Percentiles rank a stretch among this genome's conserved stretches.
phyloP scores from a whole-genome alignment of 352 stramenopile genomes.

The Globisporangium cystogenes region DNA sequence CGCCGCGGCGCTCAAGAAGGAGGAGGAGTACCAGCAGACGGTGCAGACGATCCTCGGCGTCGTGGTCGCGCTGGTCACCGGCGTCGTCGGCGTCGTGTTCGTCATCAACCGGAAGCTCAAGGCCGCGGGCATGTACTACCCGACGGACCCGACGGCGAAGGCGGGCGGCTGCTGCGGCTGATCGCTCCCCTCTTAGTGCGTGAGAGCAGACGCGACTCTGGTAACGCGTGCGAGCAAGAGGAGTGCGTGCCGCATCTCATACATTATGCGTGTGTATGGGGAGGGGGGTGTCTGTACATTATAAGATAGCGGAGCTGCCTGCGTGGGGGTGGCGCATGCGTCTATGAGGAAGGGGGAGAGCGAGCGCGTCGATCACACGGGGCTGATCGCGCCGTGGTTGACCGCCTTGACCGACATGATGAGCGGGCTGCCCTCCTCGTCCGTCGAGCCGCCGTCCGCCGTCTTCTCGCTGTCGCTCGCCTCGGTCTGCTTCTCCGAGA shows the following conservation, averaged over 20 bases:
- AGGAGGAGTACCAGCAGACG: conserved; percentile 61
- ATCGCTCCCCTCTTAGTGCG: background rate
- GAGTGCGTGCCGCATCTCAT: too few relatives aligned
- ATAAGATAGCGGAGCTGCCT: background rate
- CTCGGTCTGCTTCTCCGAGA: conserved; percentile 79
- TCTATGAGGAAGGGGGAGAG: background rate
- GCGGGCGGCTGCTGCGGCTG: conserved; percentile 40
- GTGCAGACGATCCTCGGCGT: conserved; percentile 69
- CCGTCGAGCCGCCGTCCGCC: conserved; percentile 25
- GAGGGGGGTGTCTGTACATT: background rate
- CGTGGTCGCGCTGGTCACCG: conserved; percentile 52
- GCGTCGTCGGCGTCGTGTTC: conserved; percentile 48
- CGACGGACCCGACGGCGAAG: conserved; percentile 44
- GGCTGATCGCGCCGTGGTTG: conserved; percentile 32
- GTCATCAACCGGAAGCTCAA: conserved; percentile 86
- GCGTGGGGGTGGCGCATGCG: background rate
- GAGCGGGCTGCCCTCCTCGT: conserved; percentile 42
- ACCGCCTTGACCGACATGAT: conserved; percentile 28
- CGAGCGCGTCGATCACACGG: conserved; percentile 4
- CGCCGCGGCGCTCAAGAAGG: conserved; percentile 50
- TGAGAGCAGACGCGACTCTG: background rate
- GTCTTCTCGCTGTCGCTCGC: conserved; percentile 33
- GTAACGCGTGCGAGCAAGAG: background rate
- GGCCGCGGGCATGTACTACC: conserved; percentile 72
- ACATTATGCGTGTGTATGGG: too few relatives aligned